Percentiles rank a stretch among this genome's conserved stretches.
These are phyloP conservation scores for Elongisporangium prolatum DNA, from an alignment of 352 stramenopile species.

Conservation along the genomic window DNA sequence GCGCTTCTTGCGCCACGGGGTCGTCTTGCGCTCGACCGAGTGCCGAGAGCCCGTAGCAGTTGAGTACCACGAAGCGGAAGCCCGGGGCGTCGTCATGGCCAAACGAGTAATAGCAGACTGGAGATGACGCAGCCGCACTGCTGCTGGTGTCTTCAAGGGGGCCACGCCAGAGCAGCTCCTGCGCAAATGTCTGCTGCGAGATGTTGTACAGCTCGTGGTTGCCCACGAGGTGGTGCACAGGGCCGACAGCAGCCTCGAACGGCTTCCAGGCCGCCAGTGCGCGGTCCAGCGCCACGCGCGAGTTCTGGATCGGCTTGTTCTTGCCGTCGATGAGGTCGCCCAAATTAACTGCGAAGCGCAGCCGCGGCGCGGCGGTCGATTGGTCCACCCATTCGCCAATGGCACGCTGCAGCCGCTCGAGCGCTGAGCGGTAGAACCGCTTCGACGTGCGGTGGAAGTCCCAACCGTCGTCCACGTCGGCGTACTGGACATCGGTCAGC, in stretches of 20 bases:
- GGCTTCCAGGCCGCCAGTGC: constrained; percentile 29
- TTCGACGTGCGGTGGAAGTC: constrained; percentile 65
- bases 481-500: constrained; percentile 80
- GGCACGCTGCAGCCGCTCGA: constrained; percentile 36
- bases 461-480: constrained; percentile 73
- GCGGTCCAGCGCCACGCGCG: constrained; percentile 35
- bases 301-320: constrained; percentile 44
- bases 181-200: constrained; percentile 29
- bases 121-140: neutral
- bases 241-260: constrained; percentile 39
- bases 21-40: constrained; percentile 44
- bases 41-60: constrained; percentile 64
- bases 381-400: constrained; percentile 49
- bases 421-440: constrained; percentile 67
- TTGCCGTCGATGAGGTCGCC: constrained; percentile 83
- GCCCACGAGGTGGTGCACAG: constrained; percentile 72
- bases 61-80: constrained; percentile 65
- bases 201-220: constrained; percentile 89
- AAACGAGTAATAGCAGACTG: constrained; percentile 67
- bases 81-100: constrained; percentile 22
- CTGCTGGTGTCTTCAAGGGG: constrained; percentile 5
- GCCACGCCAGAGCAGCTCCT: constrained; percentile 31
- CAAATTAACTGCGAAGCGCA: constrained; percentile 71
- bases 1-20: constrained; percentile 36
- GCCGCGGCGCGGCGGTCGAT: constrained; percentile 8